Conservation (phyloP, 306 rosid genomes). For the Astragalus glycyphyllos region DNA sequence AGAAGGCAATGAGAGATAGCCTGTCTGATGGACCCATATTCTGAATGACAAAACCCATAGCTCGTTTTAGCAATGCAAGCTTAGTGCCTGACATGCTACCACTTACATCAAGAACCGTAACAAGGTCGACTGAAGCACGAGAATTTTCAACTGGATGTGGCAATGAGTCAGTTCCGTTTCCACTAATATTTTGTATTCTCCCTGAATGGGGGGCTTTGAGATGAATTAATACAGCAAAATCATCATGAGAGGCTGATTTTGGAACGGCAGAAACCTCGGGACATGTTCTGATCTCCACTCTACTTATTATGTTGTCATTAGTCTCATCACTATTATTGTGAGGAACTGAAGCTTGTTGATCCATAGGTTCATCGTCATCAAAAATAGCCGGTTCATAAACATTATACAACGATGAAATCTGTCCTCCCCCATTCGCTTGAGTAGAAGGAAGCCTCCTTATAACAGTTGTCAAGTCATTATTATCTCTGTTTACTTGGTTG, state of each 20-base stretch:
- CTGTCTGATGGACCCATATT: slow-evolving; percentile 94
- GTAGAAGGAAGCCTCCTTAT: slow-evolving; percentile 64
- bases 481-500: slow-evolving; percentile 58
- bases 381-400: slow-evolving; percentile 69
- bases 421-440: slow-evolving; percentile 54
- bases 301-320: slow-evolving; percentile 43
- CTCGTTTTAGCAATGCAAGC: slow-evolving; percentile 90
- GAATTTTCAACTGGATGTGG: slow-evolving; percentile 49
- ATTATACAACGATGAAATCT: slow-evolving; percentile 57
- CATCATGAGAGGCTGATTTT: slow-evolving; percentile 64
- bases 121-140: slow-evolving; percentile 88
- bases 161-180: slow-evolving; percentile 35
- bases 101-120: slow-evolving; percentile 92
- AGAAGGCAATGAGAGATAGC: slow-evolving; percentile 86
- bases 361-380: slow-evolving; percentile 84
- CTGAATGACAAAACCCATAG: slow-evolving; percentile 97
- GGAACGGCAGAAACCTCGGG: slow-evolving; percentile 85
- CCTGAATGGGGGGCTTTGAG: slow-evolving; percentile 79
- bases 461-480: slow-evolving; percentile 65
- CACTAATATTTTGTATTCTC: slow-evolving; percentile 41
- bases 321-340: slow-evolving; percentile 45
- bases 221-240: slow-evolving; percentile 75
- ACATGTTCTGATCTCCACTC: slow-evolving; percentile 70
- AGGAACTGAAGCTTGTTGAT: slow-evolving; percentile 55
- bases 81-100: slow-evolving; percentile 99